phyloP scores from a whole-genome alignment of 805 yeast genomes.

The Ascoidea rubescens region DNA sequence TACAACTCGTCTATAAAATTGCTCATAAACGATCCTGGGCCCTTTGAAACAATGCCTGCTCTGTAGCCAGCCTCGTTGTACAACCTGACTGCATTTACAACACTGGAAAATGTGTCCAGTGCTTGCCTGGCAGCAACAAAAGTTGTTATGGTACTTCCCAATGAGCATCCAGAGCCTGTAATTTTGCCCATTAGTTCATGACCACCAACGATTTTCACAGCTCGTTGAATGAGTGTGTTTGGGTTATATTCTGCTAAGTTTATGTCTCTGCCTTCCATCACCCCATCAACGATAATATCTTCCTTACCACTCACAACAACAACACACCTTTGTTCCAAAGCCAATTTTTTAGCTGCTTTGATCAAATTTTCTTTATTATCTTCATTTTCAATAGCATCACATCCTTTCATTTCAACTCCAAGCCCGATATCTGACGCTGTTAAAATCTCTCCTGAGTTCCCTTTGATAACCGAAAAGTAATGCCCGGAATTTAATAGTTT shows the following conservation, averaged over 20 bases:
- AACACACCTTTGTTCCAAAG: conserved; percentile 35
- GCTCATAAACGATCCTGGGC: conserved; percentile 43
- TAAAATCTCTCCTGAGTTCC: conserved; percentile 71
- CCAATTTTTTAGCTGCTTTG: conserved; percentile 32
- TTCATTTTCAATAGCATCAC: conserved; percentile 31
- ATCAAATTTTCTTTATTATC: conserved; percentile 17
- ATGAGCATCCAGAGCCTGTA: conserved; percentile 76
- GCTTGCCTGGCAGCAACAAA: conserved; percentile 29
- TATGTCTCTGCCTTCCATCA: conserved; percentile 13
- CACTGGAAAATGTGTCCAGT: conserved; percentile 27
- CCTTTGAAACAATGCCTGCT: conserved; percentile 29
- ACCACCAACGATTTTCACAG: conserved; percentile 35
- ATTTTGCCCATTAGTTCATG: conserved; percentile 46
- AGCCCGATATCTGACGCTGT: conserved; percentile 36
- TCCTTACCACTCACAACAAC: conserved; percentile 60
- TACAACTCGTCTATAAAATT: conserved; percentile 31
- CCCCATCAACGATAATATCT: conserved; percentile 39
- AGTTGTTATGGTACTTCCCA: conserved; percentile 61
- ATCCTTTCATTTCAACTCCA: conserved; percentile 49
- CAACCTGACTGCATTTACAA: conserved; percentile 36
- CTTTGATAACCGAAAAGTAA: conserved; percentile 58
- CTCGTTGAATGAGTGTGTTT: not conserved
- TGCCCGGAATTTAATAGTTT: conserved; percentile 37
- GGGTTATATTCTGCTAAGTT: conserved; percentile 6
- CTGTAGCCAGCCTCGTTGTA: conserved; percentile 49